Base-by-base conservation (phyloP, 345 rosid genomes). In the Eucalyptus polybractea region DNA sequence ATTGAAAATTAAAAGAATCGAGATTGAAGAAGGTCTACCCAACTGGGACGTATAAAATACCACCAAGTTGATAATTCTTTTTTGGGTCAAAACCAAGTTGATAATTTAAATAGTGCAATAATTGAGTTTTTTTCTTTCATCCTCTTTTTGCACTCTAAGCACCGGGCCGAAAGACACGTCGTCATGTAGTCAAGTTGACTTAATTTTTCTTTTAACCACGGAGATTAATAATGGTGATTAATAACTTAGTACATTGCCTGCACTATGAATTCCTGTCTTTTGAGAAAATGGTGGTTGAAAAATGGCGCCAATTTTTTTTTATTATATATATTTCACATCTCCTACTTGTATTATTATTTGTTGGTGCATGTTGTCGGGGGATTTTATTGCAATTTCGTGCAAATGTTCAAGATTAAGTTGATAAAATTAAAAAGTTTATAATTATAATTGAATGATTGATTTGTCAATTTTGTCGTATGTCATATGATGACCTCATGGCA, bases 301-400 rank as follows among this genome's bases (percentile, higher is more conserved):
- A 21, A 21, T 17, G 47, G 27, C 83, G 24, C 45, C 5, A 21
- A 13, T 37, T 72, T 10, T 10, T 72, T 72, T 2, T 33, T 33
- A 33, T 33, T 33, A 33, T 11, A 10, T 21, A 21, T 76, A 40
- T 76, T 21, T 21, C 27, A 7, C 27, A 21, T 24, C 2, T 76
- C 83, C 29, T 10, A 40, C 83, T 40, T 19, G 8, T 76, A 21
- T 76, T 76, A 21, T 40, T 11, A 6, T 76, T 21, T 21, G 83
- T 19, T 3, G 27, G 83, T 21, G 15, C 24, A 40, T 21, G 80
- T 9, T 1, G 21, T 69, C 4, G 1, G 0, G 7, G 1, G 13
- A 8, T 33, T 69, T 69, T 17, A 16, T 69, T 69, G 12, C 6
- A 69, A 69, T n/a, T 69, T 5, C 0, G 0, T 6, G 4, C 7